A percentile compares a stretch with the other conserved stretches of the same genome.
Conservation (phyloP, 225 moss, liverwort and hornwort species). For the Sphagnum contortum region DNA sequence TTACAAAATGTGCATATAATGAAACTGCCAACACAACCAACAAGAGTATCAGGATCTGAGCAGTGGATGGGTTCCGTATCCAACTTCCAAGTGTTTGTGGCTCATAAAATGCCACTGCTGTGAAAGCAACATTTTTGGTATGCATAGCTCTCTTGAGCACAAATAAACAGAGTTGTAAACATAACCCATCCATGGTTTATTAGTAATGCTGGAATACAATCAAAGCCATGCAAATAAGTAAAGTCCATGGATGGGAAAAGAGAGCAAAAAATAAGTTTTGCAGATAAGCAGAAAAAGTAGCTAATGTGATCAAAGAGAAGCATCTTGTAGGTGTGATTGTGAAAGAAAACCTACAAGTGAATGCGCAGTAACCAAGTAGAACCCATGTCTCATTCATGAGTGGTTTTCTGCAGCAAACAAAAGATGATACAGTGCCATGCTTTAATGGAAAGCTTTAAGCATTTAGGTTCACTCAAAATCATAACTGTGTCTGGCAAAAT, state of each 20-base stretch:
- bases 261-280: no score
- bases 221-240: no score
- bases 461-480: no score
- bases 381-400: conserved; percentile 77
- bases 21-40: conserved; percentile 29
- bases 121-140: no score
- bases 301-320: not conserved
- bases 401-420: conserved; percentile 50
- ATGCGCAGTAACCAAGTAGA: conserved; percentile 53
- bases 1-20: conserved; percentile 68
- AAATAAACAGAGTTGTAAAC: not conserved
- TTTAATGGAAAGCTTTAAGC: not conserved
- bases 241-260: no score
- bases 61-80: no score
- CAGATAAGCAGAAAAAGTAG: not conserved
- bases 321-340: no score
- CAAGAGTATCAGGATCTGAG: not conserved
- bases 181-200: not conserved
- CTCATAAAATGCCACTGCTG: no score
- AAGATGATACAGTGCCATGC: not conserved
- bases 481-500: no score
- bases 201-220: not conserved
- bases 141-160: not conserved
- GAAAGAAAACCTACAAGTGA: conserved; percentile 35
- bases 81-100: no score